Evolutionary conservation across 2,329 filamentous ascomycete genomes (phyloP), one percentile per base, ranked within the genome.

Genomic region (Fusarium sp.): DNA sequence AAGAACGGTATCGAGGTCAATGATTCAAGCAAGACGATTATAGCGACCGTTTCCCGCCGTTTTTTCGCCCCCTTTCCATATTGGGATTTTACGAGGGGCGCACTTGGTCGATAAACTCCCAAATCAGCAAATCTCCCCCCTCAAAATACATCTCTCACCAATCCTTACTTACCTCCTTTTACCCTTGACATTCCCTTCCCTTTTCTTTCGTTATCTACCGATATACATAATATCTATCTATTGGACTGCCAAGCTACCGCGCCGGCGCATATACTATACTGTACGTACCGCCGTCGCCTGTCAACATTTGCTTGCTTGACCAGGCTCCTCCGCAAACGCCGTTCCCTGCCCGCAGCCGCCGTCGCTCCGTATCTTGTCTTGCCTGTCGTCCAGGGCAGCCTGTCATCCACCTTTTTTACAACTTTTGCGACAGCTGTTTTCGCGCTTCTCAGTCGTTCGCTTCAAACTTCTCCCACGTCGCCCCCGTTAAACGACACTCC

Each of bases 71-170:
- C 66, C 66, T 69, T 66, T 69, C 56, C 61, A 53, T 36, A 69
- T 55, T 66, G 36, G 58, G 52, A 39, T 33, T 50, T 36, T 39
- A 40, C 34, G 66, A 64, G 39, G 60, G 60, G 46, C 51, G 66
- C 51, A 69, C 52, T 68, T 54, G 43, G 44, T 59, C 26, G 40
- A 54, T 60, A 68, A 48, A 56, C 60, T 43, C 50, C 54, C 60
- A 66, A 62, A 69, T 62, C 48, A 63, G 55, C 66, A 68, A 69
- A 68, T 68, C 54, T 69, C 66, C 66, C 60, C 45, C 60, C 55
- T 56, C 51, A 45, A 33, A 49, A 49, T 49, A 36, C 39, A 52
- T 59, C 45, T 58, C 44, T 45, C 49, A 42, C 50, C 48, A 56
- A 54, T 65, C 66, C 49, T 43, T 61, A 57, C 50, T 66, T 63